phyloP scores from a whole-genome alignment of 2,329 filamentous ascomycete species.

The Lachnellula hyalina region DNA sequence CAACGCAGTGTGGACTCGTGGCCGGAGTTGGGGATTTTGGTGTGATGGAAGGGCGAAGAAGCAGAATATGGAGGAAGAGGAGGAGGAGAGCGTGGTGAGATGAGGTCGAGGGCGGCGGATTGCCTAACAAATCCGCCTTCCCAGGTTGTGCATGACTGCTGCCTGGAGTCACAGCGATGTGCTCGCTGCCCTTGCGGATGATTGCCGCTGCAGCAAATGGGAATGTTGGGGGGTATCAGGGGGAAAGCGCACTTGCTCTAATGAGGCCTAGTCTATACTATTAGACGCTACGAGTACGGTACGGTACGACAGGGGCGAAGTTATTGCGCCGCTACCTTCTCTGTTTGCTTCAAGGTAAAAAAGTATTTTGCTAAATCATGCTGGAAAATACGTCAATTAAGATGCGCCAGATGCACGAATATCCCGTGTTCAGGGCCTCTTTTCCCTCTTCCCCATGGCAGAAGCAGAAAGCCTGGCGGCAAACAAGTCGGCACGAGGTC shows the following conservation, averaged over 20 bases:
- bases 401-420: neutral
- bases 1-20: constrained; percentile 17
- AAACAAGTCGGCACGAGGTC: neutral
- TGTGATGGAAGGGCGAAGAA: constrained; percentile 11
- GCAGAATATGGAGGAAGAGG: neutral
- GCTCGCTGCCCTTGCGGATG: neutral
- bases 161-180: constrained; percentile 10
- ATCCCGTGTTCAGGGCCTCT: neutral
- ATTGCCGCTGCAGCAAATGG: neutral
- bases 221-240: neutral
- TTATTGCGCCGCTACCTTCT: neutral
- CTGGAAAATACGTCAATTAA: neutral
- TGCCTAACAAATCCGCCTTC: constrained; percentile 14
- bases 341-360: neutral
- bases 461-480: neutral
- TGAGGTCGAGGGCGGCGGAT: constrained; percentile 7
- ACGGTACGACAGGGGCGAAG: constrained; percentile 2
- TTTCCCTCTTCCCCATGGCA: neutral
- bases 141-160: constrained; percentile 13
- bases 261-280: neutral
- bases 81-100: constrained; percentile 1
- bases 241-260: neutral
- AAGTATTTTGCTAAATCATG: neutral
- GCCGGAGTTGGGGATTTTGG: constrained; percentile 1
- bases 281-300: constrained; percentile 3